Conservation (phyloP, 805 yeast genomes). For the Candida mattraensis region DNA sequence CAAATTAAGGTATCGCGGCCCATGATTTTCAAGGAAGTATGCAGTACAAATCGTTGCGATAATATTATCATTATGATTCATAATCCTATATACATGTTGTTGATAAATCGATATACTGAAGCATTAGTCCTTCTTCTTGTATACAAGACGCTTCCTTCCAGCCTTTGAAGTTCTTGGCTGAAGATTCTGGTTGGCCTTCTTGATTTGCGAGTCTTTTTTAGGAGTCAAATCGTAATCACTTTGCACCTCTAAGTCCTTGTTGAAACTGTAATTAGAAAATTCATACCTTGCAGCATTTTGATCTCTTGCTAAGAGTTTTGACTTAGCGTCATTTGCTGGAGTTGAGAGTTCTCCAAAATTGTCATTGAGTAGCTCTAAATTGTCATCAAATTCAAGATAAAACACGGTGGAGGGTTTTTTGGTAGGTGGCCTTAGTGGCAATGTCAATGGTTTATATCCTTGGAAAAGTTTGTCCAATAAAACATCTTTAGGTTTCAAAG, state of each 20-base stretch:
- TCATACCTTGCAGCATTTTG: constrained; percentile 22
- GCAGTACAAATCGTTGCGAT: too few relatives aligned
- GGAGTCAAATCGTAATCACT: constrained; percentile 19
- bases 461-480: constrained; percentile 36
- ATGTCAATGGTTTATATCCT: constrained; percentile 36
- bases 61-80: too few relatives aligned
- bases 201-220: constrained; percentile 15
- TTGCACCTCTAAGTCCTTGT: constrained; percentile 20
- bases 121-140: constrained; percentile 12
- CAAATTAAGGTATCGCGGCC: too few relatives aligned
- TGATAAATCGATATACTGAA: too few relatives aligned
- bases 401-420: constrained; percentile 29
- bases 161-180: too few relatives aligned
- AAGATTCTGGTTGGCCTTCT: too few relatives aligned
- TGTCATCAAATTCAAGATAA: constrained; percentile 36
- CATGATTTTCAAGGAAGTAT: too few relatives aligned
- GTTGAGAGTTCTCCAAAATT: constrained; percentile 12
- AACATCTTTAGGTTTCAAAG: constrained; percentile 34
- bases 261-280: constrained; percentile 28
- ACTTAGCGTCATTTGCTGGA: constrained; percentile 2
- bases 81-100: too few relatives aligned
- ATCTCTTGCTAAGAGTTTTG: constrained; percentile 13
- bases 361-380: constrained; percentile 27
- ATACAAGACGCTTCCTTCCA: constrained; percentile 22
- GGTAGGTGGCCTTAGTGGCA: constrained; percentile 32